Percentiles rank a stretch among this genome's conserved stretches.
Evolutionary conservation across 352 stramenopile genomes (phyloP).

Genomic region (Phytophthora multivora): DNA sequence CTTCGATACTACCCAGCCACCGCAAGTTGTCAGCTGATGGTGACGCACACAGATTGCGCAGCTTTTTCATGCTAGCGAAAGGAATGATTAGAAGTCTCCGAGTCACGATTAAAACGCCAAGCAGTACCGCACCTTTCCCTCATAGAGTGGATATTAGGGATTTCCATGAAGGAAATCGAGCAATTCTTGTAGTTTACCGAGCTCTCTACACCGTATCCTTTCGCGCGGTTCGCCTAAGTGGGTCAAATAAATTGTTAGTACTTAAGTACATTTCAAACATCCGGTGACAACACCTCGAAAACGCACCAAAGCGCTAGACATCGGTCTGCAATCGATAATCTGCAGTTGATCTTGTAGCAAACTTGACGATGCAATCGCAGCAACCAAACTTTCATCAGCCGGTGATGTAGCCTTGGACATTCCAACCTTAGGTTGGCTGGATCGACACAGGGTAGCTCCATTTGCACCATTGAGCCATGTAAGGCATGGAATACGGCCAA

Average conservation of each 20-base stretch:
- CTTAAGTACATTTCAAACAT: background rate
- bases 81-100: too few relatives aligned
- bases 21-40: constrained; percentile 91
- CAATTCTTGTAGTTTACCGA: constrained; percentile 95
- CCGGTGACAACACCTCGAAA: background rate
- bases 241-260: background rate
- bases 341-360: constrained; percentile 70
- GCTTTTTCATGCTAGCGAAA: constrained; percentile 64
- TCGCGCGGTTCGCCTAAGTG: constrained; percentile 72
- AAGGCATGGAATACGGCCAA: constrained; percentile 73
- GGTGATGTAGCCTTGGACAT: constrained; percentile 81
- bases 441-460: constrained; percentile 71
- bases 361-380: constrained; percentile 67
- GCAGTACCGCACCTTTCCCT: constrained; percentile 88
- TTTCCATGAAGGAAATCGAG: constrained; percentile 97
- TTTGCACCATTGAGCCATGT: constrained; percentile 78
- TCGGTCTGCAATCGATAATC: constrained; percentile 85
- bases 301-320: constrained; percentile 72
- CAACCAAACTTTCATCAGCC: constrained; percentile 73
- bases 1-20: constrained; percentile 92
- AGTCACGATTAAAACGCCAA: background rate
- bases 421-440: constrained; percentile 82
- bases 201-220: constrained; percentile 96
- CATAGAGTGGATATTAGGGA: constrained; percentile 99
- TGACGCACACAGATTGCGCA: constrained; percentile 76